Evolutionary conservation across 1,284 basidiomycete species (phyloP), one percentile per base, ranked within the genome.

Genomic region (Neonothopanus nambi): DNA sequence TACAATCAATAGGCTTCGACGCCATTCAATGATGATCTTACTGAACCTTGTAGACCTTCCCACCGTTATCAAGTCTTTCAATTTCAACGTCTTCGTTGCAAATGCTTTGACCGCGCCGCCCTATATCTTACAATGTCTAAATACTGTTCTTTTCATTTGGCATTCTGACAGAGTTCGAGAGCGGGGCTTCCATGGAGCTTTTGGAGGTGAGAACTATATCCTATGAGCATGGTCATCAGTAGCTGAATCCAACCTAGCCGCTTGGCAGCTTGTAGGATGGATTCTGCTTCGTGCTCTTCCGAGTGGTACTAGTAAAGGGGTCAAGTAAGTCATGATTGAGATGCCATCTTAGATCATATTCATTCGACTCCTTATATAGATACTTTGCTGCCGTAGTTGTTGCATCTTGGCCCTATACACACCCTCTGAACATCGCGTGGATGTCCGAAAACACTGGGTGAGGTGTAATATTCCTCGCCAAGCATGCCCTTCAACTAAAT

Each of bases 71-170:
- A 73, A 72, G 54, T 67, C 68, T 0, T 72, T 73, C 61, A 51
- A 70, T 47, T 73, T 73, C 60, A 66, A 66, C 55, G 67, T 72
- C 9, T 72, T 69, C 37, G 63, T 67, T 18, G 67, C 71, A 1
- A 73, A 73, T 49, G 72, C 72, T 1, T 59, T 74, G 13, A 74
- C 72, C 0, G 72, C 72, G 1, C 72, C 72, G 12, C 72, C 72
- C 6, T 71, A 74, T 45, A 54, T 74, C 36, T 54, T 74, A 3
- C 68, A 70, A 62, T 70, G 67, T 35, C 66, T 71, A 26, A 60
- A 65, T 4, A 69, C 66, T 57, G 62, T 74, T 30, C 40, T 64
- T 18, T 57, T 70, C 26, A 69, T 70, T 18, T 62, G 65, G 51
- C 69, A 72, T 51, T 71, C 70, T 2, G 72, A 71, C 55, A 65